Base-by-base conservation (phyloP, 768 basidiomycete genomes). In the Xerocomus potaroensis region DNA sequence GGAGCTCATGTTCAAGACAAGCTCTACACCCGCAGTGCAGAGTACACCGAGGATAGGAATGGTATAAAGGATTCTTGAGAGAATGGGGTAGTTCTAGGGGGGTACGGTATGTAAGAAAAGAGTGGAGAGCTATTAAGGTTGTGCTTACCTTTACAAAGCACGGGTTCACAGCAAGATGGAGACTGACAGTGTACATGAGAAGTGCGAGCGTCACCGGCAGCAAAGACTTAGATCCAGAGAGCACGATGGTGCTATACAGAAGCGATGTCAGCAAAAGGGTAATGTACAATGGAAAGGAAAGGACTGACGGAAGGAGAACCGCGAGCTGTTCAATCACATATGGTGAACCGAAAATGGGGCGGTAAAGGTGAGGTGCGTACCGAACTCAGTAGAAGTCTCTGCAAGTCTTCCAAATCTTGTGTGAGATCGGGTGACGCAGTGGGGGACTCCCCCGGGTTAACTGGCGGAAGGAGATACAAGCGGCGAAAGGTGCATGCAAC, bases 311-410 rank as follows among this genome's bases (percentile, higher is more conserved):
- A 11, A 24, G 35, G n/a, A n/a, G n/a, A n/a, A n/a, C n/a, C n/a
- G n/a, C n/a, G n/a, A n/a, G n/a, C n/a, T n/a, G n/a, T n/a, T n/a
- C n/a, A n/a, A n/a, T n/a, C n/a, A n/a, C n/a, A n/a, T n/a, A n/a
- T n/a, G n/a, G n/a, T n/a, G n/a, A 34, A 45, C 16, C 18, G 16
- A 24, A 7, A 12, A 22, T 11, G 9, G n/a, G 24, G 23, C 4
- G 33, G 8, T 4, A 15, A 4, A n/a, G n/a, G 15, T 3, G 14
- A 15, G n/a, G 21, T 15, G 22, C 47, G 36, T 34, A 57, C 59
- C 1, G 55, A 38, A 39, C 42, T 61, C n/a, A 61, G 19, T 21
- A 45, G 53, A 18, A 47, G 47, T 27, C 41, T 58, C 23, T 39
- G 55, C 21, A 22, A 42, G 10, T 47, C 49, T 8, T 48, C 22